Percentiles rank a stretch among this genome's conserved stretches.
phyloP scores from a whole-genome alignment of 306 rosid species.

The Begonia masoniana region DNA sequence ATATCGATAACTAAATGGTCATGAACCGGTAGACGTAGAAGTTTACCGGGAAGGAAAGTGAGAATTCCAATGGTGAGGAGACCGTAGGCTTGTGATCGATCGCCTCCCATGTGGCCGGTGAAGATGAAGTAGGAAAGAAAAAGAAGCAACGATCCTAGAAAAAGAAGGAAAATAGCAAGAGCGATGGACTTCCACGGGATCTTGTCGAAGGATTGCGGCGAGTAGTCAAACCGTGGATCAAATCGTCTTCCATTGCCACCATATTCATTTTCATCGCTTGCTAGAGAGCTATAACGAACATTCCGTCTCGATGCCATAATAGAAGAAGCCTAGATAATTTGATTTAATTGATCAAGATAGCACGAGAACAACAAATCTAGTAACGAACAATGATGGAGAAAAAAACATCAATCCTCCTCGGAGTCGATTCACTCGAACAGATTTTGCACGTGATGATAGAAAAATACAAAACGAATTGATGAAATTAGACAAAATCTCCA shows the following conservation, averaged over 20 bases:
- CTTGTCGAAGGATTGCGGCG: conserved; percentile 58
- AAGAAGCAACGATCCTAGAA: conserved; percentile 62
- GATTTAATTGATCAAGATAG: not conserved
- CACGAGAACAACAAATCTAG: too few relatives aligned
- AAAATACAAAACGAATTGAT: too few relatives aligned
- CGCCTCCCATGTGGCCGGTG: conserved; percentile 95
- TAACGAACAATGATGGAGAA: too few relatives aligned
- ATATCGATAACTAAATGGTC: too few relatives aligned
- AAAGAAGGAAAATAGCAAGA: conserved; percentile 69
- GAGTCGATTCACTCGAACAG: too few relatives aligned
- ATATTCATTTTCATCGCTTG: conserved; percentile 39
- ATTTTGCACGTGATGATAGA: too few relatives aligned
- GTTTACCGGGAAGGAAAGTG: conserved; percentile 81
- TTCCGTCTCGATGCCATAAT: conserved; percentile 64
- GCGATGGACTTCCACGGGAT: conserved; percentile 91
- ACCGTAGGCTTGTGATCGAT: conserved; percentile 76
- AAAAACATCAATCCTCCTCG: too few relatives aligned
- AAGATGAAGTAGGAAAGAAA: conserved; percentile 74
- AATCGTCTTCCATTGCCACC: conserved; percentile 14
- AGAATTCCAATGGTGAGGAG: conserved; percentile 73
- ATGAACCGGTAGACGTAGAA: too few relatives aligned
- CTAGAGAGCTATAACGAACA: conserved; percentile 43
- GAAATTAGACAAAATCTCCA: too few relatives aligned
- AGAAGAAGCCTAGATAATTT: not conserved
- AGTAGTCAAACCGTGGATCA: conserved; percentile 87